A percentile compares a stretch with the other conserved stretches of the same genome.
Conservation (phyloP, 2,329 filamentous ascomycete genomes). For the Geosmithia morbida region DNA sequence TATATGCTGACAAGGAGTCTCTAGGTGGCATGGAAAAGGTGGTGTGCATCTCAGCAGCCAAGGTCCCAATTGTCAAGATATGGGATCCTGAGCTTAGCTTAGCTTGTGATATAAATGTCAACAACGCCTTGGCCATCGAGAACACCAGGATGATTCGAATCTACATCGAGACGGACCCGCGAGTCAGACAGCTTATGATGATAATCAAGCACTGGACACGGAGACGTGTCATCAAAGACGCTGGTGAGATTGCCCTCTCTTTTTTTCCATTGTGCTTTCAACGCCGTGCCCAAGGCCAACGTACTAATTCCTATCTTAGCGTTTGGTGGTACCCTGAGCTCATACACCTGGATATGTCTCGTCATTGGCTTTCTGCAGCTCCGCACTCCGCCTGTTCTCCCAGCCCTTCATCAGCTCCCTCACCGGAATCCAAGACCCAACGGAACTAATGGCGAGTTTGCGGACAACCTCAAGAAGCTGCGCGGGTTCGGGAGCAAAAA, state of each 20-base stretch:
- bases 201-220: constrained; percentile 97
- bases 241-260: constrained; percentile 47
- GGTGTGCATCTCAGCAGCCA: constrained; percentile 85
- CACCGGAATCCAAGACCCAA: constrained; percentile 37
- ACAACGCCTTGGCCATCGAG: constrained; percentile 86
- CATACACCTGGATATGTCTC: constrained; percentile 98
- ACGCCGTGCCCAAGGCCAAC: not conserved
- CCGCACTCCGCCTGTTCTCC: constrained; percentile 68
- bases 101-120: constrained; percentile 97
- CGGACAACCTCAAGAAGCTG: constrained; percentile 68
- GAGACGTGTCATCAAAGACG: constrained; percentile 84
- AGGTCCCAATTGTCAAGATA: constrained; percentile 96
- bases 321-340: constrained; percentile 86
- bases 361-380: constrained; percentile 94
- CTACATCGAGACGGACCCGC: constrained; percentile 84
- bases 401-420: constrained; percentile 61
- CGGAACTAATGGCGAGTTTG: constrained; percentile 62
- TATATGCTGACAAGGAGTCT: constrained; percentile 15
- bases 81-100: constrained; percentile 90
- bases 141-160: constrained; percentile 98
- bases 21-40: constrained; percentile 95
- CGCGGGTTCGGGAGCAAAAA: constrained; percentile 64
- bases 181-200: constrained; percentile 87
- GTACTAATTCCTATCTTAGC: constrained; percentile 33
- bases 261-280: not conserved